These are phyloP conservation scores for Cinnamomum micranthum DNA, from an alignment of 164 flowering plant species.

Conservation along the genomic window DNA sequence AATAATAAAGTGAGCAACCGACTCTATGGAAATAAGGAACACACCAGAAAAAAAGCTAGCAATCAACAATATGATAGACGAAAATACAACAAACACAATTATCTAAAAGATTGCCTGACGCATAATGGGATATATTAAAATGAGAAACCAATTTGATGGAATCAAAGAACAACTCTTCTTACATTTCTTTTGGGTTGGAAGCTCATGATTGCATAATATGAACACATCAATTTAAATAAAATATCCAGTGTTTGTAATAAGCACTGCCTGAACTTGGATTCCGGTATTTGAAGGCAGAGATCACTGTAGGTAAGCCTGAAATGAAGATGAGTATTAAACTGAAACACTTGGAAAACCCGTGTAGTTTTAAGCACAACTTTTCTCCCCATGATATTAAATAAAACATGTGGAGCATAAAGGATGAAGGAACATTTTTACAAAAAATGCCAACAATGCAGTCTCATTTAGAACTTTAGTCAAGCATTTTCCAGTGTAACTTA, in stretches of 20 bases:
- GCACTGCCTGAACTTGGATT: constrained; percentile 86
- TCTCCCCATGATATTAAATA: not conserved
- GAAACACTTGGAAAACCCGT: not conserved
- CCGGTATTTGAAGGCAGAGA: constrained; percentile 87
- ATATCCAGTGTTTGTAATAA: constrained; percentile 68
- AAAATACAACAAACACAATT: not conserved
- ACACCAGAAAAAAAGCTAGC: not conserved
- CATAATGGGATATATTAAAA: not conserved
- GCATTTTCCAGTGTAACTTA: no score
- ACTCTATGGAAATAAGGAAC: not conserved
- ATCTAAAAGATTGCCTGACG: not conserved
- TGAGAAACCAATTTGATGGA: not conserved
- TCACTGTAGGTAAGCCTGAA: constrained; percentile 96
- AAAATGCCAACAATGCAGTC: no score
- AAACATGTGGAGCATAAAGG: not conserved
- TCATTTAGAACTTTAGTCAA: no score
- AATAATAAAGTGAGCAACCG: not conserved
- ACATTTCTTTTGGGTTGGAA: constrained; percentile 71
- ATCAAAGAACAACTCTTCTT: not conserved
- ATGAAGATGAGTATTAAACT: constrained; percentile 16
- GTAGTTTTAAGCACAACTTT: not conserved
- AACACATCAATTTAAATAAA: constrained; percentile 74
- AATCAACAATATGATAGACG: not conserved
- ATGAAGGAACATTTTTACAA: not conserved
- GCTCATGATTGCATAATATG: constrained; percentile 77